These are phyloP conservation scores for Sporothrix mexicana DNA, from an alignment of 2,329 filamentous ascomycete species.

Conservation along the genomic window DNA sequence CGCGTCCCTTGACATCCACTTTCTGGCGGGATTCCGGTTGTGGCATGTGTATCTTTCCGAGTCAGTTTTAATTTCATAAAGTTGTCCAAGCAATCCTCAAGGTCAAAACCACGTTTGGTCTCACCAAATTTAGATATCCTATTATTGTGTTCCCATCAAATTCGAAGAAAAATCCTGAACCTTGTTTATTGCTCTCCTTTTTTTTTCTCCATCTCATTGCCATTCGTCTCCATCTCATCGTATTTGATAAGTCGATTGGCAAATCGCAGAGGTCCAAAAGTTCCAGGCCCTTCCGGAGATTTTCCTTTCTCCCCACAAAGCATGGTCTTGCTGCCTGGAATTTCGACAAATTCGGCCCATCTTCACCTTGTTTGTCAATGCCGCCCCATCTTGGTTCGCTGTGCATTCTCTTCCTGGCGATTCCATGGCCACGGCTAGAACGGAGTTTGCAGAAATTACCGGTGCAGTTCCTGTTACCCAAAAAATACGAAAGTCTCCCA, in stretches of 20 bases:
- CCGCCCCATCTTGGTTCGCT: constrained; percentile 4
- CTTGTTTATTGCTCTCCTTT: neutral
- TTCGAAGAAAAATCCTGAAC: neutral
- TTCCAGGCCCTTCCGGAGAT: neutral
- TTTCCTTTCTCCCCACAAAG: neutral
- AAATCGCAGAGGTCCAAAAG: neutral
- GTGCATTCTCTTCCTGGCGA: constrained; percentile 1
- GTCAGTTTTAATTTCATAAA: neutral
- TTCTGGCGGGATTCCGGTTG: neutral
- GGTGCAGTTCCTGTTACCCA: neutral
- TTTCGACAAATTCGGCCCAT: neutral
- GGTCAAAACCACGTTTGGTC: neutral
- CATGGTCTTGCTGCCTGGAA: neutral
- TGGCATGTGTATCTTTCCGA: neutral
- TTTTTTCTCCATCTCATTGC: neutral
- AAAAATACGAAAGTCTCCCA: too few species aligned
- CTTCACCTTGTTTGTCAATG: neutral
- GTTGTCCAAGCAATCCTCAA: neutral
- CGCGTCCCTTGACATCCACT: neutral
- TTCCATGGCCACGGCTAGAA: neutral
- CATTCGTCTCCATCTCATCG: neutral
- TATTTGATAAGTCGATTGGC: neutral
- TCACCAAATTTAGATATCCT: neutral
- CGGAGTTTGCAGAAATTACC: too few species aligned
- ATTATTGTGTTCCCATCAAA: neutral